phyloP scores from a whole-genome alignment of 495 filamentous ascomycete genomes.

The Annulohypoxylon bovei region DNA sequence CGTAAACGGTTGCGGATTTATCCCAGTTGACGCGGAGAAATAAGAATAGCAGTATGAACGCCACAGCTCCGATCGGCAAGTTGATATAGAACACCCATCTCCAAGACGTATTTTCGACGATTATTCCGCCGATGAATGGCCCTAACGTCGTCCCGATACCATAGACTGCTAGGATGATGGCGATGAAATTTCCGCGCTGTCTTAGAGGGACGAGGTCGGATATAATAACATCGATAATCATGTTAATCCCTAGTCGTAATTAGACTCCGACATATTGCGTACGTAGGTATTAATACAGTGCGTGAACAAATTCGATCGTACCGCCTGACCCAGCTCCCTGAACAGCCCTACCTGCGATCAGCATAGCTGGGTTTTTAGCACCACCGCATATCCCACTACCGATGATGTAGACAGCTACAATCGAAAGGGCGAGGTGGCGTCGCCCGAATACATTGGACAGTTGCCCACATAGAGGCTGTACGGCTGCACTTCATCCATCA shows the following conservation, averaged over 20 bases:
- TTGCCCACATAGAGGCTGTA: conserved; percentile 54
- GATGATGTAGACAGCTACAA: conserved; percentile 52
- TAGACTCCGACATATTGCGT: too few species aligned
- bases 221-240: conserved; percentile 53
- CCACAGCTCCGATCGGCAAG: conserved; percentile 45
- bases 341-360: conserved; percentile 77
- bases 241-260: conserved; percentile 34
- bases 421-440: conserved; percentile 54
- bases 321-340: conserved; percentile 87
- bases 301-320: conserved; percentile 39
- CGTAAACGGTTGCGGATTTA: conserved; percentile 24
- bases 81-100: conserved; percentile 50
- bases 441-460: conserved; percentile 64
- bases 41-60: conserved; percentile 41
- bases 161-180: conserved; percentile 72
- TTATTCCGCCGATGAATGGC: conserved; percentile 78
- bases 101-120: conserved; percentile 60
- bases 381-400: conserved; percentile 57
- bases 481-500: conserved; percentile 6
- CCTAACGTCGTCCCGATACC: conserved; percentile 77
- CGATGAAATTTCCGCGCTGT: conserved; percentile 68
- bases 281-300: background rate
- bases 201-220: conserved; percentile 79
- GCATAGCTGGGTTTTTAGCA: conserved; percentile 58
- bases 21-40: conserved; percentile 48